Base-by-base conservation (phyloP, 2,329 filamentous ascomycete genomes). In the Aspergillus eucalypticola region DNA sequence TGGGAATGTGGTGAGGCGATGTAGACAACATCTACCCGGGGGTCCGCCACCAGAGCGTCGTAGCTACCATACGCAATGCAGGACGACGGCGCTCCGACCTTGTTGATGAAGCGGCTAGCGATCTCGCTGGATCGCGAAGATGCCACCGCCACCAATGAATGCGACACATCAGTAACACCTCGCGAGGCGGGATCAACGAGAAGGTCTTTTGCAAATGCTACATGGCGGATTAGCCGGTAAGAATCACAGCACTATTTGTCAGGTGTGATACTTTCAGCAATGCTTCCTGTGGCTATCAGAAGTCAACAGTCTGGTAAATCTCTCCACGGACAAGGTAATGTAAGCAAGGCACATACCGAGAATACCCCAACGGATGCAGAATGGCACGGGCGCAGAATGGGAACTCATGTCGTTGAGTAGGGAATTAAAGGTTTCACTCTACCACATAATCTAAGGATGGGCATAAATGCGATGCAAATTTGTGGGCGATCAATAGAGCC, bases 21-120 rank as follows among this genome's bases (percentile, higher is more conserved):
- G 49, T 73, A 73, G n/a, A 73, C 65, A 8, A 66, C 63, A 21
- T 73, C 67, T 3, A 73, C 63, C n/a, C 65, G 51, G 1, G 69
- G 58, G 41, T 72, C 66, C 17, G 65, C 57, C 13, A 66, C 42
- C 3, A 68, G 55, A 15, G 60, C 56, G n/a, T 56, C 38, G 38
- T 66, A 66, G 6, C 49, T 49, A 3, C 44, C 60, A 39, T 64
- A 64, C 19, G 46, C 44, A n/a, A 32, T 11, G 27, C 35, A 35
- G 19, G 13, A 5, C 19, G 23, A 8, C 4, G 52, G 25, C 8
- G 52, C 27, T 4, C 19, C 39, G 38, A 54, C 15, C 13, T 15
- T 29, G n/a, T 19, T 25, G n/a, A 82, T 60, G 79, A 76, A 60
- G 69, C 80, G 11, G 78, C 79, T 0, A 77, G 82, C 52, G 76